Evolutionary conservation across 2,329 filamentous ascomycete genomes (phyloP), one percentile per base, ranked within the genome.

Genomic region (Curvularia verruculosa): DNA sequence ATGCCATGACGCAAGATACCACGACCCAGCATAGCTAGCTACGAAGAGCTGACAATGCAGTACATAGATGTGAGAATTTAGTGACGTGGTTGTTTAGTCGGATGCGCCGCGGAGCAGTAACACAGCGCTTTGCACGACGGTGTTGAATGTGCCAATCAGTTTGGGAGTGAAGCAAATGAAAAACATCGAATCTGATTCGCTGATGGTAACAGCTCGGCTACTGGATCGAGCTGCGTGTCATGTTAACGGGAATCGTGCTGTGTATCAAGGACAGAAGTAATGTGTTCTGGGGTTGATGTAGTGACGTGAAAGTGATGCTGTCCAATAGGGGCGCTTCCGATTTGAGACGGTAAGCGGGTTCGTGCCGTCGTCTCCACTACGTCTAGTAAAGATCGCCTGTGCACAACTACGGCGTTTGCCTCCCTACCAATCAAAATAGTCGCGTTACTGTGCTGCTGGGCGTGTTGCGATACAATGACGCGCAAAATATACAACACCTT

Each of bases 401-500:
- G 45, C 45, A 48, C 45, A n/a, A 15, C n/a, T 31, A 48, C 45
- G 45, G 45, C 45, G 19, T 36, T 26, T 26, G 21, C 31, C 6
- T 37, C 45, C 45, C 29, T n/a, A 5, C 45, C 45, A 48, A 48
- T 48, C 2, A 37, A 3, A 24, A 18, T 10, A 13, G 45, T 26
- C 19, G 8, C 18, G 31, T 34, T 34, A 48, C 19, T n/a, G 7
- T 21, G 28, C 18, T 9, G 18, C 18, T 36, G 28, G 21, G 13
- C 15, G 23, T 48, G 31, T 48, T 48, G 34, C 45, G 45, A 48
- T 48, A 26, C 29, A 48, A 37, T 48, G 45, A 48, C 45, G 45
- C 23, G 23, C 13, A 7, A 26, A 48, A n/a, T 37, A 37, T n/a
- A 36, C 29, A 26, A 24, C 31, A n/a, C 19, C 19, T 19, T 31